Base-by-base conservation (phyloP, 2,329 filamentous ascomycete species). In the Paecilomyces dactylethromorphus region DNA sequence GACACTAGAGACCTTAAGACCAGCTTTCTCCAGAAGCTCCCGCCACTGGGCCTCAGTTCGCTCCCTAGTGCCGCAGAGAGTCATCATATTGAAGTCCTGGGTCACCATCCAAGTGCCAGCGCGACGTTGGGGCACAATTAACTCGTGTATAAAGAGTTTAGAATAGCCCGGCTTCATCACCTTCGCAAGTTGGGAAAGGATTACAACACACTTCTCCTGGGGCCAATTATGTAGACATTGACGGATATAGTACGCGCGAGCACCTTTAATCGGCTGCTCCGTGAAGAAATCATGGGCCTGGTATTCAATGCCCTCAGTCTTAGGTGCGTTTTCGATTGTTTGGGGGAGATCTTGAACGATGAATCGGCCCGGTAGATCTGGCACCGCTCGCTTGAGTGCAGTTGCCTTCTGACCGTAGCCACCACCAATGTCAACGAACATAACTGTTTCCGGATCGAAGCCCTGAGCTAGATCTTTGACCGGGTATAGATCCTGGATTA, bases 231-330 rank as follows among this genome's bases (percentile, higher is more conserved):
- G 68, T 2, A 68, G 53, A 53, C 69, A 64, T 22, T 62, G 62
- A 53, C 63, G 66, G n/a, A 69, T 60, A n/a, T 59, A 69, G 54
- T 70, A 70, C 1, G 66, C 64, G 24, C 64, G 64, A 26, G 68
- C 68, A 22, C 58, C 62, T 18, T 60, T 59, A 6, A 70, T 57
- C 8, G 64, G 64, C 53, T 65, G 64, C 2, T 59, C 55, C 0
- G 63, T 64, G 33, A 65, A 65, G 49, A 65, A 64, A 22, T 65
- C 56, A 35, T 63, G 64, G 15, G 35, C 35, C 15, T 39, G 35
- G 12, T 39, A 39, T 39, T 39, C 35, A 13, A 39, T 15, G 15
- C 12, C 35, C 12, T 39, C 35, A 13, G n/a, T 15, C n/a, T 39
- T 39, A 13, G 35, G 35, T 15, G 35, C 35, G 35, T 39, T 13